These are phyloP conservation scores for Cercophora scortea DNA, from an alignment of 495 filamentous ascomycete species.

Conservation along the genomic window DNA sequence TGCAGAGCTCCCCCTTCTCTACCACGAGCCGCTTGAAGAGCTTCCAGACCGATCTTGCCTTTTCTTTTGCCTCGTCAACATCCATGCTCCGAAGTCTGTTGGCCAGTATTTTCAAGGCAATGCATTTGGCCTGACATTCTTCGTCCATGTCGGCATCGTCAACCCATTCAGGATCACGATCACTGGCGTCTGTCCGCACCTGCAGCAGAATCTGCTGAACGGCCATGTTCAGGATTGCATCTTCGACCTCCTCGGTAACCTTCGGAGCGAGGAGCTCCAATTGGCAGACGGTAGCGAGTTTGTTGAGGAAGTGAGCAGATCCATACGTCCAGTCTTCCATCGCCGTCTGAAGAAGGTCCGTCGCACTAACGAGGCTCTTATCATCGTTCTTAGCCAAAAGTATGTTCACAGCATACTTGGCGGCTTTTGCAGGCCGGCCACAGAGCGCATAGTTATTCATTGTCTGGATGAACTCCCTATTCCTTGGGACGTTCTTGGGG, in stretches of 20 bases:
- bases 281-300: constrained; percentile 76
- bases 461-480: constrained; percentile 76
- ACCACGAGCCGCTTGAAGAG: constrained; percentile 67
- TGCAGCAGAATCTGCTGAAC: constrained; percentile 67
- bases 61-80: constrained; percentile 52
- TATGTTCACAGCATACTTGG: constrained; percentile 89
- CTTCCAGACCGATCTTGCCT: constrained; percentile 63
- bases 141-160: constrained; percentile 61
- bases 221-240: constrained; percentile 71
- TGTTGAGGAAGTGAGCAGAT: constrained; percentile 68
- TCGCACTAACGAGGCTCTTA: constrained; percentile 73
- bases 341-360: constrained; percentile 69
- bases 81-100: constrained; percentile 71
- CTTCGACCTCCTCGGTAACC: constrained; percentile 62
- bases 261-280: constrained; percentile 69
- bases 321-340: constrained; percentile 72
- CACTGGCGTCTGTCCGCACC: constrained; percentile 48
- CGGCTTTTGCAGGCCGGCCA: constrained; percentile 71
- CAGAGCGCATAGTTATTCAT: constrained; percentile 73
- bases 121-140: constrained; percentile 75
- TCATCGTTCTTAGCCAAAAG: constrained; percentile 72
- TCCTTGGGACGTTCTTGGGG: constrained; percentile 74
- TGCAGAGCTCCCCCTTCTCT: constrained; percentile 70
- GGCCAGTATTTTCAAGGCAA: constrained; percentile 82
- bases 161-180: constrained; percentile 56